Evolutionary conservation across 441 rosid genomes (phyloP).

Genomic region (Jatropha multifida): DNA sequence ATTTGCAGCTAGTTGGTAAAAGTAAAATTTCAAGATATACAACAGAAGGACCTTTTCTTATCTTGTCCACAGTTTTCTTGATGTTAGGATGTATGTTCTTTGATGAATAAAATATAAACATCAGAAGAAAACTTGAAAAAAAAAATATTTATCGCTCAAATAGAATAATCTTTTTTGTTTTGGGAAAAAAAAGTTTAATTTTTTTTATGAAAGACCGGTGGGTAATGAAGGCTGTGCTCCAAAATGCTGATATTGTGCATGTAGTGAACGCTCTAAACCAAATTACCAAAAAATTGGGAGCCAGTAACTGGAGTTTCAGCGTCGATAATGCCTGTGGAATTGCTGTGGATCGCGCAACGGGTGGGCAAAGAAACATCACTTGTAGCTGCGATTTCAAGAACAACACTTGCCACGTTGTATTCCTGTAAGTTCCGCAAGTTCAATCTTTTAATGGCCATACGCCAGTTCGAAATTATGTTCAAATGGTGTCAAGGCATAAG

Average conservation of each 20-base stretch:
- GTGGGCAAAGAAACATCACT: slow-evolving; percentile 26
- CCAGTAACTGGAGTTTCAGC: slow-evolving; percentile 29
- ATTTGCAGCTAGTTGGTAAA: neutral
- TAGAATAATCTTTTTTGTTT: neutral
- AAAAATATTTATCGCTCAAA: neutral
- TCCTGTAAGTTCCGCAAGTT: slow-evolving; percentile 1
- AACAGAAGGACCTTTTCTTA: neutral
- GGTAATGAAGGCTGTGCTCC: neutral
- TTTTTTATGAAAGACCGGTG: neutral
- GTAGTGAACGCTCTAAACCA: slow-evolving; percentile 37
- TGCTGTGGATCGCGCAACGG: slow-evolving; percentile 11
- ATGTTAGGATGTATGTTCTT: neutral
- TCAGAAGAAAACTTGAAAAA: too few relatives aligned
- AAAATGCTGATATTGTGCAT: neutral
- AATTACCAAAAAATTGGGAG: slow-evolving; percentile 36
- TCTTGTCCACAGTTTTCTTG: neutral
- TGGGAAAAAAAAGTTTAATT: neutral
- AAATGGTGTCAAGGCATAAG: neutral
- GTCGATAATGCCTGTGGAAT: slow-evolving; percentile 28
- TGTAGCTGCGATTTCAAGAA: slow-evolving; percentile 35
- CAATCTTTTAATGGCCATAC: neutral
- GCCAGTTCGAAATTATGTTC: too few relatives aligned
- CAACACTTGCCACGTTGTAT: slow-evolving; percentile 31
- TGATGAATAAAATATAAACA: neutral
- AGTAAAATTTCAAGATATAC: neutral